phyloP scores from a whole-genome alignment of 768 basidiomycete genomes.

The Lactarius akahatsu region DNA sequence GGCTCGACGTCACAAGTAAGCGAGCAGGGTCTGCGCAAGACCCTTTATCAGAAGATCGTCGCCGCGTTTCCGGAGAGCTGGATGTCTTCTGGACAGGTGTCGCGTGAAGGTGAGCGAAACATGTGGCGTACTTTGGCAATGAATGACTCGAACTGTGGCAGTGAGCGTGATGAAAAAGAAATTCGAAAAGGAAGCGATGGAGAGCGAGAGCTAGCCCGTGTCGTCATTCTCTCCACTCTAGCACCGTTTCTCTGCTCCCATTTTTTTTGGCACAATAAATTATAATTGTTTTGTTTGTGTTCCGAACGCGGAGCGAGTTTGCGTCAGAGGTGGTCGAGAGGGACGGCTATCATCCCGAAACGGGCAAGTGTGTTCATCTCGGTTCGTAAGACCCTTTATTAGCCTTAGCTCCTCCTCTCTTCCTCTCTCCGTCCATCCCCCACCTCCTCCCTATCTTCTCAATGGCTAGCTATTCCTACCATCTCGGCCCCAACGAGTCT shows the following conservation, averaged over 20 bases:
- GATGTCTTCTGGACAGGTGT: slow-evolving; percentile 85
- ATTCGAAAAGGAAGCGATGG: slow-evolving; percentile 68
- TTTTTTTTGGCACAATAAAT: slow-evolving; percentile 15
- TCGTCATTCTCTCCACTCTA: neutral
- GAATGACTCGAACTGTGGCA: slow-evolving; percentile 33
- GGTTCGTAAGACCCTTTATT: neutral
- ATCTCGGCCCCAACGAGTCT: slow-evolving; percentile 1
- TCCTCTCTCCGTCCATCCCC: neutral
- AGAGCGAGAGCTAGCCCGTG: slow-evolving; percentile 43
- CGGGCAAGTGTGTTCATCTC: neutral
- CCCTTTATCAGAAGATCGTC: slow-evolving; percentile 83
- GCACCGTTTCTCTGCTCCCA: neutral
- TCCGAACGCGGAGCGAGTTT: neutral
- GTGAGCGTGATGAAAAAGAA: slow-evolving; percentile 87
- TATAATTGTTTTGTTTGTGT: slow-evolving; percentile 8
- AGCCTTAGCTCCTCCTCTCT: neutral
- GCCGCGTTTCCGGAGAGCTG: slow-evolving; percentile 80
- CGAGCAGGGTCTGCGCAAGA: slow-evolving; percentile 78
- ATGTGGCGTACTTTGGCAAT: too few species aligned
- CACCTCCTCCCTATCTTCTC: too few species aligned
- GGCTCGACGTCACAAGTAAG: slow-evolving; percentile 70
- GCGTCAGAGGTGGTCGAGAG: neutral
- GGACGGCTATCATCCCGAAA: neutral
- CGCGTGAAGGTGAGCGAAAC: slow-evolving; percentile 69
- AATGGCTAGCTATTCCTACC: slow-evolving; percentile 20